Conservation (phyloP, 108 stramenopile genomes). For the Fistulifera pelliculosa region DNA sequence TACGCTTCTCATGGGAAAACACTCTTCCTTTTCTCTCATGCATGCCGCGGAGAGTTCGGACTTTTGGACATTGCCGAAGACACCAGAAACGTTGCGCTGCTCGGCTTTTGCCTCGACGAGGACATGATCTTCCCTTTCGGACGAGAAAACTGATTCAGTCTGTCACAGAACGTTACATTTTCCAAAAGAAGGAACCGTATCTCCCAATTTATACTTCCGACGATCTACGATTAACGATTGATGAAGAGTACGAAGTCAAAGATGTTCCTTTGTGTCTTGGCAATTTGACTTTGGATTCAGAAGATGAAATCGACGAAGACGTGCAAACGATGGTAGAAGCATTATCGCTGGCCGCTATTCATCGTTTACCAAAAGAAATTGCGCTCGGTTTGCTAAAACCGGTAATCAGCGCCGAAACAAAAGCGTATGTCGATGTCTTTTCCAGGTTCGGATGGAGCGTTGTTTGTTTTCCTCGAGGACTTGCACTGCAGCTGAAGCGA, state of each 20-base stretch:
- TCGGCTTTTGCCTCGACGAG: constrained; percentile 1
- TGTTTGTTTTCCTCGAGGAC: constrained; percentile 9
- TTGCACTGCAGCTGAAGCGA: constrained; percentile 6
- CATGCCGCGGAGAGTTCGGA: not conserved
- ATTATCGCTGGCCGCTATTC: constrained; percentile 11
- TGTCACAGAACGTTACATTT: constrained; percentile 1
- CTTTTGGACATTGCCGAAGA: not conserved
- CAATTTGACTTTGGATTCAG: not conserved
- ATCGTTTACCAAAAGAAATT: constrained; percentile 9
- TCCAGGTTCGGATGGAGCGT: constrained; percentile 4
- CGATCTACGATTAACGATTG: not conserved
- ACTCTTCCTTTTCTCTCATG: not conserved
- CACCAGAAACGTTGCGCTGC: not conserved
- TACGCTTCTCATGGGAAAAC: too few relatives aligned
- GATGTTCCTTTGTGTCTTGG: constrained; percentile 12
- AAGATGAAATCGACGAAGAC: not conserved
- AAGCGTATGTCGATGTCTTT: not conserved
- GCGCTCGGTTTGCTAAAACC: not conserved
- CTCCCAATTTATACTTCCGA: not conserved
- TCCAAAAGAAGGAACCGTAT: not conserved
- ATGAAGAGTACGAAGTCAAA: constrained; percentile 7
- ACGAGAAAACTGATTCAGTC: not conserved
- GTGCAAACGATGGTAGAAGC: constrained; percentile 3
- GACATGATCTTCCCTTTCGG: not conserved
- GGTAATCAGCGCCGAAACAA: too few relatives aligned